Evolutionary conservation across 345 rosid genomes (phyloP).

Genomic region (Brassica incana): DNA sequence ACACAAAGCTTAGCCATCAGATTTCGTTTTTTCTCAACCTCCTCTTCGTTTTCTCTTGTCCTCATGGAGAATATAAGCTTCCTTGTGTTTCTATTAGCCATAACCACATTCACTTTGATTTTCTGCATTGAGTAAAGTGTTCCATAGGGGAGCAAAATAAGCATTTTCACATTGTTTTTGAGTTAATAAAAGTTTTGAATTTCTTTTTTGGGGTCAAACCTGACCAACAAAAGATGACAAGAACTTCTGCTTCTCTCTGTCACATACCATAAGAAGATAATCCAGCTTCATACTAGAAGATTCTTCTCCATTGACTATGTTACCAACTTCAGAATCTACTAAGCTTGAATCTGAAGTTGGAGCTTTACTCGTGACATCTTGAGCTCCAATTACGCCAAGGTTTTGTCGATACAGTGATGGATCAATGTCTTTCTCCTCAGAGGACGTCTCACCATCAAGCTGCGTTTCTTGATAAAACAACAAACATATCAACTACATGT

Average conservation of each 20-base stretch:
- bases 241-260: slow-evolving; percentile 80
- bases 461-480: slow-evolving; percentile 58
- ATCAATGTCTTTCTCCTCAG: too few relatives aligned
- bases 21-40: slow-evolving; percentile 67
- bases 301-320: slow-evolving; percentile 43
- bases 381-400: too few relatives aligned
- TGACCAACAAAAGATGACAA: slow-evolving; percentile 82
- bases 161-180: too few relatives aligned
- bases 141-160: neutral
- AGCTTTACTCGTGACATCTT: slow-evolving; percentile 29
- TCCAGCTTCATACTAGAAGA: slow-evolving; percentile 71
- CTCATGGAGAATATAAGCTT: slow-evolving; percentile 81
- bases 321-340: slow-evolving; percentile 41
- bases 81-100: slow-evolving; percentile 40
- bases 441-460: slow-evolving; percentile 38
- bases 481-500: slow-evolving; percentile 28
- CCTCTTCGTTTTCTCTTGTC: slow-evolving; percentile 76
- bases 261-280: slow-evolving; percentile 77
- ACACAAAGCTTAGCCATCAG: slow-evolving; percentile 88
- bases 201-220: slow-evolving; percentile 41
- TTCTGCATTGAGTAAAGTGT: slow-evolving; percentile 50
- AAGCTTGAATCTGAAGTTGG: slow-evolving; percentile 39
- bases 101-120: slow-evolving; percentile 57
- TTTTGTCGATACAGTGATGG: too few relatives aligned
- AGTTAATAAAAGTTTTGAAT: neutral